Evolutionary conservation across 1,139 yeast species (phyloP), one percentile per base, ranked within the genome.

Genomic region (Cylindricascospora bacillispora): DNA sequence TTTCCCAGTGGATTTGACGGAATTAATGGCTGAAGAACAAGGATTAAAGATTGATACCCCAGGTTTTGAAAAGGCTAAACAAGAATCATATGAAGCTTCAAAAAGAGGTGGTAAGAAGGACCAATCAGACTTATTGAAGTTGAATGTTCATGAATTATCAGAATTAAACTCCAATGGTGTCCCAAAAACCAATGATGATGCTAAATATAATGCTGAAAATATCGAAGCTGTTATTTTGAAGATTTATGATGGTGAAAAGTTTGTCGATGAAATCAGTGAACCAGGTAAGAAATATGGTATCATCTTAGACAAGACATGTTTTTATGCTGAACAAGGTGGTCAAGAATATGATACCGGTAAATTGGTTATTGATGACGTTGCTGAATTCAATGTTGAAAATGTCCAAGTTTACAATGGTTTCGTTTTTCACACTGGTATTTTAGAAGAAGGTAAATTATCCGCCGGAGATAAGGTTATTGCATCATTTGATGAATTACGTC

Each of bases 281-380:
- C 40, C 60, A 15, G 59, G 66, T 27, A 63, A 67, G 45, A 83
- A 78, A 52, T 62, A 70, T 41, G 98, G 98, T 54, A 60, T 89
- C 33, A 57, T 89, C 33, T 67, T 89, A 38, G 93, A 89, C 57
- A 77, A 72, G 57, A 81, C 97, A 21, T 92, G 93, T 53, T 83
- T 89, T 61, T 89, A 89, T 52, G 97, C 98, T 30, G 99, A 89
- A 62, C 93, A 82, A 61, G 99, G 99, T 72, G 99, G 99, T 52
- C 99, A 89, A 65, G 95, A 83, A 59, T 79, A 70, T 52, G 99
- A 89, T 55, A 80, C 93, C 26, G 99, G 99, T 59, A 80, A 73
- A 57, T 65, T 89, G 42, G 89, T 85, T 30, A 73, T 83, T 47
- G 97, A 85, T 50, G 95, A 93, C 30, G 63, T 62, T 44, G 65